phyloP scores from a whole-genome alignment of 805 yeast species.

The Saccharomycopsis capsularis region DNA sequence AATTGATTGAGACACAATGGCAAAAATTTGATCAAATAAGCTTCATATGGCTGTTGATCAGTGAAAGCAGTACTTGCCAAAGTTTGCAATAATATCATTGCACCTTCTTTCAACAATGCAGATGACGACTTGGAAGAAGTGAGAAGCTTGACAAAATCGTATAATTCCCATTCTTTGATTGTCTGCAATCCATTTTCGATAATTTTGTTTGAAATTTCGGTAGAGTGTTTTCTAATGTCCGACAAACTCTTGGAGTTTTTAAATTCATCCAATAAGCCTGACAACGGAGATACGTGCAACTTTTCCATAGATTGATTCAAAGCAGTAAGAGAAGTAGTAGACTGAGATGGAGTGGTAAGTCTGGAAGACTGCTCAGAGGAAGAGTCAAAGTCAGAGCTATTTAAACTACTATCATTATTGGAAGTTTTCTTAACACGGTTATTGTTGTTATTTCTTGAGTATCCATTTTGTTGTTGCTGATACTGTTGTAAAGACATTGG shows the following conservation, averaged over 20 bases:
- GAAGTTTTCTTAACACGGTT: background rate
- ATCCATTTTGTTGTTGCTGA: conserved; percentile 9
- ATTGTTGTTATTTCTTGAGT: background rate
- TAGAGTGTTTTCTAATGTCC: conserved; percentile 50
- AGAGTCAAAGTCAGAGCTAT: conserved; percentile 10
- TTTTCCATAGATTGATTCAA: conserved; percentile 64
- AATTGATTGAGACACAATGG: conserved; percentile 60
- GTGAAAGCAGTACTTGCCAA: conserved; percentile 55
- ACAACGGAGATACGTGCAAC: conserved; percentile 58
- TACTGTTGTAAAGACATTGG: conserved; percentile 20
- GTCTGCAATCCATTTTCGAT: conserved; percentile 37
- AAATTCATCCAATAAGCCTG: conserved; percentile 47
- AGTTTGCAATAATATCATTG: conserved; percentile 44
- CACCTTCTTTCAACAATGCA: conserved; percentile 68
- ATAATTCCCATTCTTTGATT: conserved; percentile 59
- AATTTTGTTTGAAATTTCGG: conserved; percentile 45
- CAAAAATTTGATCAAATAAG: conserved; percentile 59
- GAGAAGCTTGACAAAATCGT: conserved; percentile 57
- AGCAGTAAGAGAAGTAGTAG: conserved; percentile 69
- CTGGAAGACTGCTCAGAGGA: conserved; percentile 15
- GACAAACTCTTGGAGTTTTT: conserved; percentile 44
- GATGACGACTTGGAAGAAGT: conserved; percentile 63
- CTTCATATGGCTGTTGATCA: conserved; percentile 59
- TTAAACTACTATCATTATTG: background rate
- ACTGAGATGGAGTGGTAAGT: conserved; percentile 35